Evolutionary conservation across 2,329 filamentous ascomycete species (phyloP), one percentile per base, ranked within the genome.

Genomic region (Cladophialophora psammophila): DNA sequence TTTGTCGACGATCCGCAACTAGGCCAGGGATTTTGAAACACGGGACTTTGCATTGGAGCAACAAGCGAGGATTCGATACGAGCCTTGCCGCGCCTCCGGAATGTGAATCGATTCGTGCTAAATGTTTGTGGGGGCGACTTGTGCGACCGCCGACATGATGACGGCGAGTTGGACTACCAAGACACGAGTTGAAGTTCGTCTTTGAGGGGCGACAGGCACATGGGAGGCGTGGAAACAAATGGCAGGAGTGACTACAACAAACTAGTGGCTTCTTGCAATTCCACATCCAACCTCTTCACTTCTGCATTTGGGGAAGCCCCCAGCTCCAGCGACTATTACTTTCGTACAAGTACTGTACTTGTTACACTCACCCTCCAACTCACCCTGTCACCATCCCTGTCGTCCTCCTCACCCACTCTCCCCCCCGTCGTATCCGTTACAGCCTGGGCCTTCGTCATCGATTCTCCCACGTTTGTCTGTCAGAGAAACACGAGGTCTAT

Each of bases 31-130:
- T 26, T 50, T 26, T 50, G 45, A 50, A 48, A 50, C 45, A 50
- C 45, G 45, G 45, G 20, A 26, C 45, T 50, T 50, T 50, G 59
- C 35, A 56, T 50, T 56, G 60, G 60, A 63, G 52, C 40, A 48
- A 55, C 63, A 58, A 65, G 63, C 63, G 63, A 65, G 56, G 45
- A 48, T 50, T 38, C 56, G 63, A 65, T 55, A 52, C 63, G 56
- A 65, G 63, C 57, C 63, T 60, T 65, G 26, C 48, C 36, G 54
- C 35, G 55, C 50, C 48, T 34, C 40, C 40, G 54, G 57, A 32
- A 60, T 35, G 26, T 20, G 56, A 35, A 31, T 54, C 50, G 45
- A 55, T 60, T 55, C 42, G 63, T 48, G 48, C 32, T 55, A 35
- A 55, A 32, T 48, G 36, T n/a, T 10, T 26, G 60, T 56, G 60